Conservation (phyloP, 306 rosid species). For the Dalbergia oliveri region DNA sequence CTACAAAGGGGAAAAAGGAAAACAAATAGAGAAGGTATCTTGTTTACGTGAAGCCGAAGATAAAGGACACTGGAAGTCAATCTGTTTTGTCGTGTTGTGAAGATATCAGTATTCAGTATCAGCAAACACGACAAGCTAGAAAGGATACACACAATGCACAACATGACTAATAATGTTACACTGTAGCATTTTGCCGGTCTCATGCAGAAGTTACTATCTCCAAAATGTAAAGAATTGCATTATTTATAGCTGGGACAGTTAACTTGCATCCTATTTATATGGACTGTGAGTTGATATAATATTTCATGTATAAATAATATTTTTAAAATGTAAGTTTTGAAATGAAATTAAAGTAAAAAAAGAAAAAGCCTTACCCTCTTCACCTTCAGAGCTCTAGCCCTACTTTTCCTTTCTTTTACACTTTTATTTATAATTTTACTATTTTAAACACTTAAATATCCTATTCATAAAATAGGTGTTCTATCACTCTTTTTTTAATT, state of each 20-base stretch:
- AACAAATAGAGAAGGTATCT: neutral
- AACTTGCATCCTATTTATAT: too few species aligned
- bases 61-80: neutral
- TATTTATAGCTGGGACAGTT: too few species aligned
- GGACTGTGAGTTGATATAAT: too few species aligned
- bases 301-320: neutral
- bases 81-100: constrained; percentile 13
- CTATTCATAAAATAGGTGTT: too few species aligned
- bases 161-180: neutral
- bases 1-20: neutral
- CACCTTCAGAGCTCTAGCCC: constrained; percentile 21
- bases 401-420: constrained; percentile 11
- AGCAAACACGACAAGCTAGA: constrained; percentile 24
- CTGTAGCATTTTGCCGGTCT: constrained; percentile 13
- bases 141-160: constrained; percentile 8
- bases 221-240: too few species aligned
- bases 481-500: too few species aligned
- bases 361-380: neutral
- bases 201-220: too few species aligned
- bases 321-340: constrained; percentile 19
- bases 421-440: too few species aligned
- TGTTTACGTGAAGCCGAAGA: constrained; percentile 3
- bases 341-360: neutral
- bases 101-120: neutral
- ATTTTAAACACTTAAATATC: too few species aligned